Conservation (phyloP, 352 stramenopile genomes). For the Globisporangium canariense region DNA sequence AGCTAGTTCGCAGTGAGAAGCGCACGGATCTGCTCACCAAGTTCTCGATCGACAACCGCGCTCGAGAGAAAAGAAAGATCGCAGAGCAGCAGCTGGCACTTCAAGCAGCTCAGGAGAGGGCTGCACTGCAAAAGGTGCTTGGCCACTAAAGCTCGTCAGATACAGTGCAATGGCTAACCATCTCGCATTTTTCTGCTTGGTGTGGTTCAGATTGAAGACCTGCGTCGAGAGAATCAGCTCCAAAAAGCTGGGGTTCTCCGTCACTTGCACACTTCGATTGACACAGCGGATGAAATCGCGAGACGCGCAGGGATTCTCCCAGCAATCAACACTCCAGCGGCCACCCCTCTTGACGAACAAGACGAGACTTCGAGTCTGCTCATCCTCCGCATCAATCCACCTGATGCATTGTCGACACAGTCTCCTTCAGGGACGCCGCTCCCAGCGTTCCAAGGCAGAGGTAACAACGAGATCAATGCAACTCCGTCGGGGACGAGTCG, state of each 20-base stretch:
- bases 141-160: too few relatives aligned
- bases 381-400: conserved; percentile 43
- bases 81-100: conserved; percentile 7
- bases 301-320: conserved; percentile 48
- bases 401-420: neutral
- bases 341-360: conserved; percentile 29
- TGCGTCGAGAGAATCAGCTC: conserved; percentile 14
- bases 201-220: conserved; percentile 12
- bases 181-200: too few relatives aligned
- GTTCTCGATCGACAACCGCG: conserved; percentile 42
- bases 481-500: neutral
- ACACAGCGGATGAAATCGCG: conserved; percentile 36
- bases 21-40: conserved; percentile 38
- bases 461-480: neutral
- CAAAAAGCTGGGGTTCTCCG: neutral
- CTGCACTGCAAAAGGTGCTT: conserved; percentile 7
- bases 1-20: conserved; percentile 41
- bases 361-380: conserved; percentile 54
- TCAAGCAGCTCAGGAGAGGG: conserved; percentile 3
- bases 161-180: too few relatives aligned
- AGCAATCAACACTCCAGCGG: conserved; percentile 44
- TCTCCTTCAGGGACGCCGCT: conserved; percentile 8
- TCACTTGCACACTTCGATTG: conserved; percentile 33
- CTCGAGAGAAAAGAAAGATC: conserved; percentile 19
- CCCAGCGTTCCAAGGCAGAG: conserved; percentile 9